Evolutionary conservation across 2,329 filamentous ascomycete species (phyloP), one percentile per base, ranked within the genome.

Genomic region (Teratosphaeria pseudoeucalypti): DNA sequence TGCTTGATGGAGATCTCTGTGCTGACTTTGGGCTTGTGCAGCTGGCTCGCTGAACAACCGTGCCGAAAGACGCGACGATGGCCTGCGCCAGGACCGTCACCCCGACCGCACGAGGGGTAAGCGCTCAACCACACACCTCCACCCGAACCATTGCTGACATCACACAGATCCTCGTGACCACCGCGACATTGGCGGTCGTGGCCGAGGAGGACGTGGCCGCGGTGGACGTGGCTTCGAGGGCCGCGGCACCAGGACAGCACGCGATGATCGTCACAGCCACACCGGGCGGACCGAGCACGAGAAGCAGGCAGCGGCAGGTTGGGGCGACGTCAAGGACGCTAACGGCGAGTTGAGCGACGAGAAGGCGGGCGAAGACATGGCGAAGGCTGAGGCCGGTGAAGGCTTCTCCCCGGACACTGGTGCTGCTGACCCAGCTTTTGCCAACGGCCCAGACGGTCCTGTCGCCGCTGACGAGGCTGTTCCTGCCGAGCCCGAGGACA

Each of bases 281-380:
- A 68, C 68, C 67, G 81, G 81, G 68, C 76, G 82, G 71, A 78
- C 88, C 71, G 87, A 89, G 66, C 87, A 88, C 72, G 87, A 90
- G 70, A 95, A 95, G 85, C 88, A 92, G 78, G 85, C 88, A 74
- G 88, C 85, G 72, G 89, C 92, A 76, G 88, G 89, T 70, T 97
- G 92, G 91, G 94, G 84, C 72, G 82, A 83, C 68, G 88, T 90
- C 73, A 63, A 66, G 57, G 53, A 55, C 53, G 94, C 91, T 71
- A 80, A 86, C 64, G 88, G 88, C 72, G 90, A 95, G 79, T 85
- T 88, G 78, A 88, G 88, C 73, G 94, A 97, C 71, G 94, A 97
- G 83, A 85, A 90, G 78, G 90, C 88, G 68, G 94, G 88, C 69
- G 91, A 95, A 76, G 87, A 85, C 69, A 95, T 96, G 68, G 94